Conservation (phyloP, 2,329 filamentous ascomycete genomes). For the Fusarium odoratissimum region DNA sequence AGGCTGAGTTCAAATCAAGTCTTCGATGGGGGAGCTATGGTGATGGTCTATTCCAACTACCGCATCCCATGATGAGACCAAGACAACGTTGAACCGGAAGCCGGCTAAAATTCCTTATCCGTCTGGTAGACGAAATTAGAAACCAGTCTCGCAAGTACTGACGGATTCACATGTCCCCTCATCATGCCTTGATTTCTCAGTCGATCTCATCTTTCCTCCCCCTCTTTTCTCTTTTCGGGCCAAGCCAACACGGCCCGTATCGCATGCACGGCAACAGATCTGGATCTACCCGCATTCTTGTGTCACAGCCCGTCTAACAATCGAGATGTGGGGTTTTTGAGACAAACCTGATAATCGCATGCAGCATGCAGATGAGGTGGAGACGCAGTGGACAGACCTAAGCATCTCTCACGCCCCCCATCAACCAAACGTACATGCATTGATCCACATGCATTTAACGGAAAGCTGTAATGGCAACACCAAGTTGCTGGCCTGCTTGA, state of each 20-base stretch:
- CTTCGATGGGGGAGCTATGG: neutral
- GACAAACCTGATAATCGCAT: neutral
- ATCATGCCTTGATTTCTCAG: neutral
- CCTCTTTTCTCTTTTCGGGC: neutral
- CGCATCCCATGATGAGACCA: neutral
- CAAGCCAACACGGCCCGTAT: neutral
- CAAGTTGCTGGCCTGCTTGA: accelerated
- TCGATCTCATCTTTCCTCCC: neutral
- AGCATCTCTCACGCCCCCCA: neutral
- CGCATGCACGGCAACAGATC: neutral
- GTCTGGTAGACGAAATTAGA: accelerated
- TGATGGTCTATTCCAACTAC: neutral
- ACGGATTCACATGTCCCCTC: neutral
- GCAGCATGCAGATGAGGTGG: neutral
- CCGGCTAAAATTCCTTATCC: neutral
- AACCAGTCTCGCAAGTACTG: accelerated
- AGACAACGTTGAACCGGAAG: neutral
- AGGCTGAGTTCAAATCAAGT: too few species aligned
- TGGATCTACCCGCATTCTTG: neutral
- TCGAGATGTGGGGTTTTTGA: neutral
- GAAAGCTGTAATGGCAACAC: neutral
- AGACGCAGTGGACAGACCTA: neutral
- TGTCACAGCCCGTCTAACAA: neutral
- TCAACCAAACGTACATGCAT: accelerated
- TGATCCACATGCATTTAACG: neutral